Evolutionary conservation across 257 asterid species (phyloP), one percentile per base, ranked within the genome.

Genomic region (Penstemon barbatus): DNA sequence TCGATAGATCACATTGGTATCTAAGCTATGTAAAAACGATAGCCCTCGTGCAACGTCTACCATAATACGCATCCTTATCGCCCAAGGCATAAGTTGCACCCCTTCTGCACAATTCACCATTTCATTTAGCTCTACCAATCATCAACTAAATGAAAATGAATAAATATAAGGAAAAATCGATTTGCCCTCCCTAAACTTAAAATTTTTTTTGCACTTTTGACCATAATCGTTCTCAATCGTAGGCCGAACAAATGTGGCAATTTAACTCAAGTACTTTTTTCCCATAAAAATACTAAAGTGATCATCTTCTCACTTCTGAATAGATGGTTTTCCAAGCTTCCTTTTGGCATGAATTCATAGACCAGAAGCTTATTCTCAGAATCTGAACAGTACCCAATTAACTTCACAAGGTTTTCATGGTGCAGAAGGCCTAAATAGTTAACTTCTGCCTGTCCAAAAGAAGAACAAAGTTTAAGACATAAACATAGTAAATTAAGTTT

Each of bases 241-340:
- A 25, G 33, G 33, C 33, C 33, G 2, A 25, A 25, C 2, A 25
- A 25, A 25, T 25, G 33, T 25, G 33, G 33, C 33, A 25, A 25
- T 25, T 2, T 25, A 25, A 25, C 33, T 25, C 2, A 25, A 25
- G 33, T 25, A 2, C 33, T 25, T 25, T 25, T 25, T 25, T 25
- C 33, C 33, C 33, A 25, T 25, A 25, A 25, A 25, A 1, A 25
- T 25, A 25, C 33, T 25, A 1, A 25, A 25, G 33, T 25, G 33
- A 25, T 25, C 33, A 39, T 25, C 15, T 25, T 25, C 86, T 74
- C 60, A 88, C 96, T 86, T 67, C 78, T 84, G 43, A 86, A 89
- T 13, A 89, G 77, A 73, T 89, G 96, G 72, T 86, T 89, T 73
- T 89, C 96, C 83, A 89, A 71, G 83, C 96, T 79, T 73, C 96